Evolutionary conservation across 306 rosid genomes (phyloP), one percentile per base, ranked within the genome.

Genomic region (Medicago ruthenica): DNA sequence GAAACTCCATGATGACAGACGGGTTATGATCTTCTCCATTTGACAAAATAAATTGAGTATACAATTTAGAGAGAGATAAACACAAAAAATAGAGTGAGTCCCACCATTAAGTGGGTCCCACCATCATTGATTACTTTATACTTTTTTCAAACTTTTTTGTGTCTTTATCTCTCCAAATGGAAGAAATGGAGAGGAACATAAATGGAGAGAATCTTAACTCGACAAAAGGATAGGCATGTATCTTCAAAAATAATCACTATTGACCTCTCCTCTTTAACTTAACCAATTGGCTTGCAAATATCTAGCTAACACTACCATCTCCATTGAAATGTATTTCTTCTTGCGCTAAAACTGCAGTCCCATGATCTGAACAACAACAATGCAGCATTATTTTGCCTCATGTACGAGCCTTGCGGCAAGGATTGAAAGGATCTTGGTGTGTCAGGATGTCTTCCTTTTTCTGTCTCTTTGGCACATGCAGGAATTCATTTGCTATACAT

Each of bases 401-500:
- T 63, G 81, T 81, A 6, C 81, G 80, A 77, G 90, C 85, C 84
- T 74, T 92, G 62, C 76, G 76, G 74, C 85, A 79, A 47, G 86
- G 67, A 73, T 47, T 76, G 42, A 81, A 77, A 8, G 76, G 41
- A 20, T 79, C 69, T 76, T 74, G 78, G 15, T 39, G 81, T 8
- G 54, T 58, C 9, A 41, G 69, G 15, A 55, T 31, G 55, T 76
- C 81, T 74, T 68, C 76, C 64, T 34, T 68, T 45, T 70, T 88
- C 16, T 24, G 64, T 11, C 36, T 57, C 63, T 5, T 57, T 21
- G 13, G 8, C 36, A 21, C 63, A 57, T 64, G 83, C 82, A 76
- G 80, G 79, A 79, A 86, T 41, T 91, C 90, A 68, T 84, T 86
- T 39, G 86, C 88, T 21, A 88, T 75, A 78, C 91, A 88, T 84